These are phyloP conservation scores for Trichocladium antarcticum DNA, from an alignment of 495 filamentous ascomycete species.

Conservation along the genomic window DNA sequence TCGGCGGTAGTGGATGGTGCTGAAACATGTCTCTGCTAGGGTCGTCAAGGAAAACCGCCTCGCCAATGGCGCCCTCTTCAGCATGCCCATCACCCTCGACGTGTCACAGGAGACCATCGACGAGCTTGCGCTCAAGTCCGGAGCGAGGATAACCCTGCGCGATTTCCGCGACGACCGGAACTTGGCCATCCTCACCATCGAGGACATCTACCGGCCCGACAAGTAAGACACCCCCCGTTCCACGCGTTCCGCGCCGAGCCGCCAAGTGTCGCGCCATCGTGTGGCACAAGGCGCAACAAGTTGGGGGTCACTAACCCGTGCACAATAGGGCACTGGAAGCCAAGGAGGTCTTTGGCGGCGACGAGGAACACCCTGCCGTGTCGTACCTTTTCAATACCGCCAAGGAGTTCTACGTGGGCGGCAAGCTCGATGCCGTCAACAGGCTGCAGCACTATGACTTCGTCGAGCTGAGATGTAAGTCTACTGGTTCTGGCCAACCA, in stretches of 20 bases:
- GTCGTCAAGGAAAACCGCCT: conserved; percentile 82
- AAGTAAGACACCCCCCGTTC: conserved; percentile 52
- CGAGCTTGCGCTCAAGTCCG: conserved; percentile 59
- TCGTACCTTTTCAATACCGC: conserved; percentile 72
- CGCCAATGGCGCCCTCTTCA: conserved; percentile 82
- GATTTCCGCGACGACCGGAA: conserved; percentile 95
- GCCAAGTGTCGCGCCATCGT: conserved; percentile 27
- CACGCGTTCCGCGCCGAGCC: background rate
- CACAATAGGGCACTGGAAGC: conserved; percentile 64
- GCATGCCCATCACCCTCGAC: conserved; percentile 94
- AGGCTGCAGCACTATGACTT: conserved; percentile 97
- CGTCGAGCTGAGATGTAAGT: conserved; percentile 77
- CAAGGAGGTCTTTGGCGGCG: conserved; percentile 88
- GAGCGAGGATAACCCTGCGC: conserved; percentile 71
- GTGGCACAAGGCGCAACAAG: conserved; percentile 11
- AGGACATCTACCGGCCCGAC: conserved; percentile 92
- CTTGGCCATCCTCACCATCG: conserved; percentile 87
- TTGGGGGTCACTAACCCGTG: conserved; percentile 5
- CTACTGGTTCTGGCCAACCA: background rate
- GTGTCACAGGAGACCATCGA: conserved; percentile 61
- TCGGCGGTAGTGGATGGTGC: conserved; percentile 10
- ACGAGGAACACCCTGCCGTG: conserved; percentile 85
- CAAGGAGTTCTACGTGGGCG: conserved; percentile 84
- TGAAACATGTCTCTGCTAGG: conserved; percentile 33
- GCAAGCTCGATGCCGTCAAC: conserved; percentile 89